Base-by-base conservation (phyloP, 306 rosid species). In the Rosa rugosa region DNA sequence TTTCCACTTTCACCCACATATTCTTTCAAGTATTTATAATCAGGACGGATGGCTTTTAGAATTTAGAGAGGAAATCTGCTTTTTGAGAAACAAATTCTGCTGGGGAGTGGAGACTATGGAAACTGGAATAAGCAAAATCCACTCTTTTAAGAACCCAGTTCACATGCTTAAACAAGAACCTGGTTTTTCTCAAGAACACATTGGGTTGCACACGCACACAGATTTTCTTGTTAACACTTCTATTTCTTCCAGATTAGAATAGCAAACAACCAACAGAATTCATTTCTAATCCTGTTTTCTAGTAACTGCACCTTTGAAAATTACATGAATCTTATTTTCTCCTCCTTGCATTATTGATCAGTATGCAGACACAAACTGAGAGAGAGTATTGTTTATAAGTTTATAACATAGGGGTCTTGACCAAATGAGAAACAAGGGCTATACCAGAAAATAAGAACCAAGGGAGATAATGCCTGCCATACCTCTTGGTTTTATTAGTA, bases 401-500 rank as follows among this genome's bases (percentile, higher is more conserved):
- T 5, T 40, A 56, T 27, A 17, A 10, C 8, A 31, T 18, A 27
- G 31, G 31, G 31, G 31, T 27, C 31, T 27, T 27, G 31, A 27
- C 31, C 1, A 27, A 27, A 27, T 27, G 31, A 27, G 46, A 25
- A 62, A 13, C 31, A 40, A 12, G 44, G 42, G 42, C 10, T 31
- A 14, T 10, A 31, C n/a, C 9, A 63, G 69, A 63, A 63, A 63
- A 27, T 34, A 31, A 0, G 18, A 59, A 59, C 27, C 34, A 56
- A 2, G 36, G 67, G 14, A 5, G 63, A 27, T 0, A 16, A 38
- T 66, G 36, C 42, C 6, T 4, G 23, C 14, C 12, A 40, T 56
- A 16, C 53, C 9, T 59, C 56, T 41, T 25, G 17, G 78, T 59
- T 75, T 75, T 75, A 59, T 75, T 75, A 46, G 12, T 45, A 11